These are phyloP conservation scores for Barbarea vulgaris DNA, from an alignment of 345 rosid genomes.

Conservation along the genomic window DNA sequence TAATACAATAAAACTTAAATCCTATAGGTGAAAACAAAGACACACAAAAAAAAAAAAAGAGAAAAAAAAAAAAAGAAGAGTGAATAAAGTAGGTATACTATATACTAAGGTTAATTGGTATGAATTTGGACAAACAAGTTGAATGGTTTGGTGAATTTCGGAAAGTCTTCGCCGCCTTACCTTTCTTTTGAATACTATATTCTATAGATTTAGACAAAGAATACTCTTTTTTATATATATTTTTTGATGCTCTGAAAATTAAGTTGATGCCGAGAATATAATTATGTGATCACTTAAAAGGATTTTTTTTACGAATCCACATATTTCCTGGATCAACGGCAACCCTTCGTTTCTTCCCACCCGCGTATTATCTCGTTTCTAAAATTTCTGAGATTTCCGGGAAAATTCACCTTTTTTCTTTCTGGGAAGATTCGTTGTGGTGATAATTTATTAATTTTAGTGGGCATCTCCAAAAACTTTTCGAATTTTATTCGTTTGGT, in stretches of 20 bases:
- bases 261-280: not conserved
- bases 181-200: not conserved
- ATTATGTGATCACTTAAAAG: not conserved
- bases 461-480: conserved; percentile 15
- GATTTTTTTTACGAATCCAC: conserved; percentile 43
- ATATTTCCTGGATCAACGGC: conserved; percentile 48
- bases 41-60: too few relatives aligned
- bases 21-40: not conserved
- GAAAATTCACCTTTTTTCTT: not conserved
- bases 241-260: not conserved
- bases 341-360: conserved; percentile 47
- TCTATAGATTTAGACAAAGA: not conserved
- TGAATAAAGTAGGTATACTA: not conserved
- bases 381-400: not conserved
- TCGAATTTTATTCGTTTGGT: not conserved
- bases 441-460: not conserved
- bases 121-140: not conserved
- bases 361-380: conserved; percentile 30
- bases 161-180: conserved; percentile 13
- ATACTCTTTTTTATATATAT: not conserved
- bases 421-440: conserved; percentile 8
- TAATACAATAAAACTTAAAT: not conserved
- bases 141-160: not conserved
- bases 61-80: too few relatives aligned
- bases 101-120: not conserved